Evolutionary conservation across 176 grass and related monocot species (phyloP), one percentile per base, ranked within the genome.

Genomic region (Musa itinerans): DNA sequence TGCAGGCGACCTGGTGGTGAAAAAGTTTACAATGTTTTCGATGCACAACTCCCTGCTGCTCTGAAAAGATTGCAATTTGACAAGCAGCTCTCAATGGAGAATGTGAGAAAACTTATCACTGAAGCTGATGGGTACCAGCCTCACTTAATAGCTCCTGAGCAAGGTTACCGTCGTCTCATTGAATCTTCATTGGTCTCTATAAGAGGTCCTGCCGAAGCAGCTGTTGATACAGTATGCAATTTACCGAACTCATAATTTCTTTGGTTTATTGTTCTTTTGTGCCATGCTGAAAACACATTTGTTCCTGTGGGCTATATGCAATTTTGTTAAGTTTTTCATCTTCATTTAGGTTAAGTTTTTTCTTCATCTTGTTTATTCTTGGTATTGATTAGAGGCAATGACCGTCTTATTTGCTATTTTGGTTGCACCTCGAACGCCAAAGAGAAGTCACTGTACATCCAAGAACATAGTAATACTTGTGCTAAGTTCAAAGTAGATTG

Each of bases 71-170:
- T 74, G 12, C 72, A 74, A 26, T 74, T 74, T 74, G 72, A 74
- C 72, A 74, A 74, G 50, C 72, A 74, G 10, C 23, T 74, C 23
- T 74, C 72, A 13, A 74, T 74, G 72, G 72, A 74, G 17, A 74
- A 74, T 56, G 72, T 74, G 15, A 74, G 72, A 34, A 74, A 74
- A 56, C 72, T 74, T 12, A 74, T 74, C 52, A 74, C 72, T 58
- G 72, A 74, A 34, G 72, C 72, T 58, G 72, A 74, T 74, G 72
- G 72, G 12, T 74, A 74, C 24, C 72, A 74, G 19, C 72, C 72
- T 74, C 72, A 74, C 23, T 74, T 74, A 13, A 74, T 74, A 25
- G 72, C 72, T 57, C 72, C 72, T 34, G 72, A 74, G 72, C 72
- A 74, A 57, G 72, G 72, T 53, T 74, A 74, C 57, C 72, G 72